Evolutionary conservation across 805 yeast species (phyloP).

Genomic region (Yarrowia phangngaensis): DNA sequence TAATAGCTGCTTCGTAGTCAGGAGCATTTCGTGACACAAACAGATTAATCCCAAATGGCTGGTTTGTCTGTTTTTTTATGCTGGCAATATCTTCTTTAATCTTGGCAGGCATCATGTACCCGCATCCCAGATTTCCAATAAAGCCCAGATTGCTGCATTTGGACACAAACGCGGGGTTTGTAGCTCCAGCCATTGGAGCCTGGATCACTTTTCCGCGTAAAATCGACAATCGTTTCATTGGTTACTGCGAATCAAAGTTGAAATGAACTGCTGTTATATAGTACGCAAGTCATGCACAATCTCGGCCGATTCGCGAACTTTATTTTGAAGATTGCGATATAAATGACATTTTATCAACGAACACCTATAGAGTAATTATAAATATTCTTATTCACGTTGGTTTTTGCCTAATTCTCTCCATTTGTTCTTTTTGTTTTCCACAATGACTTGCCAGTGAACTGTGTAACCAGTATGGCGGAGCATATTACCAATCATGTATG

Average conservation of each 20-base stretch:
- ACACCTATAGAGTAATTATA: not conserved
- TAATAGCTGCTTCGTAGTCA: not conserved
- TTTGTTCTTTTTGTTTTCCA: no score
- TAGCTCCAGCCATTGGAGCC: constrained; percentile 60
- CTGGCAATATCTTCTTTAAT: constrained; percentile 27
- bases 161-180: constrained; percentile 47
- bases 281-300: no score
- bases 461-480: no score
- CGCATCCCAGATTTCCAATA: constrained; percentile 49
- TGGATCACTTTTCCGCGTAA: constrained; percentile 41
- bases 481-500: no score
- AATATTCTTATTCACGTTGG: no score
- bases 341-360: not conserved
- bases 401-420: no score
- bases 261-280: no score
- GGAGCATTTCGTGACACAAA: constrained; percentile 29
- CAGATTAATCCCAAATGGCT: constrained; percentile 34
- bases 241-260: no score
- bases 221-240: constrained; percentile 2
- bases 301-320: constrained; percentile 15
- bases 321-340: not conserved
- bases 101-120: constrained; percentile 33
- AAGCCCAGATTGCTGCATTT: constrained; percentile 46
- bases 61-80: constrained; percentile 17
- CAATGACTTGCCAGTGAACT: no score